phyloP scores from a whole-genome alignment of 345 rosid species.

The Camelina laxa region DNA sequence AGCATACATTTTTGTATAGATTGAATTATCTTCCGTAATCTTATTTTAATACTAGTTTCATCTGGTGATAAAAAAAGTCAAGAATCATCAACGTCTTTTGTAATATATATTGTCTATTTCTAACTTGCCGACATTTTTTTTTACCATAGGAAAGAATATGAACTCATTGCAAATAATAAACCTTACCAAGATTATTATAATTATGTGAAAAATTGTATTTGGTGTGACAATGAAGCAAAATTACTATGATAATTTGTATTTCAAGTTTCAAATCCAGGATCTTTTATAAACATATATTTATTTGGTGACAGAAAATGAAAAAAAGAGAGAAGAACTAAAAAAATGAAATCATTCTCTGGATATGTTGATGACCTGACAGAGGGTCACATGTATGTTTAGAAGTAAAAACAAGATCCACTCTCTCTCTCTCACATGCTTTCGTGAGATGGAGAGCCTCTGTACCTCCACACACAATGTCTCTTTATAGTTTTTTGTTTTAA shows the following conservation, averaged over 20 bases:
- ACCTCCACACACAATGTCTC: constrained; percentile 37
- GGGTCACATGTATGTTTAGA: constrained; percentile 59
- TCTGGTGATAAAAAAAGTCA: background rate
- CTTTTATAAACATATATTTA: background rate
- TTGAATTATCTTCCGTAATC: background rate
- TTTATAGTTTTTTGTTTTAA: background rate
- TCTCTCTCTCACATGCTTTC: constrained; percentile 68
- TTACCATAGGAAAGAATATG: background rate
- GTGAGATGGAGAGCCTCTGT: constrained; percentile 46
- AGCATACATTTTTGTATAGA: background rate
- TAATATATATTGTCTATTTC: background rate
- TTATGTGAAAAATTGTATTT: background rate
- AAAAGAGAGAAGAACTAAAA: background rate
- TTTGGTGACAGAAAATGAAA: constrained; percentile 1
- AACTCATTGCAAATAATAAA: background rate
- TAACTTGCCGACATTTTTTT: background rate
- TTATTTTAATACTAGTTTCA: background rate
- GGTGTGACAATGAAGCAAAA: background rate
- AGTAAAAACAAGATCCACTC: constrained; percentile 59
- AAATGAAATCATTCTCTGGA: constrained; percentile 29
- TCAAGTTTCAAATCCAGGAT: constrained; percentile 1
- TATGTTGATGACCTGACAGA: constrained; percentile 38
- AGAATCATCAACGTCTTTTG: background rate
- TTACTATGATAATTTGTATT: background rate
- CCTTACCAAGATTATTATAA: background rate